Evolutionary conservation across 805 yeast genomes (phyloP), one percentile per base, ranked within the genome.

Genomic region (Saturnispora quitensis): DNA sequence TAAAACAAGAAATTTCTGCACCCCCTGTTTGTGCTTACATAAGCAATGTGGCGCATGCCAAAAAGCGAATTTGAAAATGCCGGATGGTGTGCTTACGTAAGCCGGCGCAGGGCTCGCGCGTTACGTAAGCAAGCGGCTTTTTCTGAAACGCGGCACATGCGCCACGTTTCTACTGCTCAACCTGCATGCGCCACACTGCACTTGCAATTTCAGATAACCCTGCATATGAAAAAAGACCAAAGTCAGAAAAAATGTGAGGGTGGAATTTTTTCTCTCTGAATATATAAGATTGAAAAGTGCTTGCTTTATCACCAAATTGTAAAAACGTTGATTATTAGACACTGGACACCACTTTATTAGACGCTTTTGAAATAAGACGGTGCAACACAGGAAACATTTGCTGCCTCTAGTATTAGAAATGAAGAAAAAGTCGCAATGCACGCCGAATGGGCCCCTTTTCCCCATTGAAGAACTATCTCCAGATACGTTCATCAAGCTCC

Each of bases 401-500:
- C 15, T 31, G 34, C 34, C 34, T 31, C 13, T 31, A 31, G 34
- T 31, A 31, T 13, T 44, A 24, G 24, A 31, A 44, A 31, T 44
- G 38, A 18, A 44, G 24, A 44, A 44, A 44, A 33, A 44, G 35
- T 31, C 34, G 8, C 34, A 18, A 44, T 38, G 20, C 24, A 38
- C 42, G 4, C 22, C 9, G 18, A 50, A 55, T 10, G 71, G 76
- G 2, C 78, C 81, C 1, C 63, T 78, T 28, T 78, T 78, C 57
- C 82, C 83, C 0, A 62, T 62, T n/a, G 71, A 68, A 53, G 67
- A 62, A 31, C 57, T 69, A 13, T 65, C 71, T 5, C 49, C 58
- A 1, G 71, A 68, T 22, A 68, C 74, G 4, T 64, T 61, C 63
- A 81, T 74, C 56, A 79, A 67, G 66, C 71, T 73, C 52, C 86